Base-by-base conservation (phyloP, 305 asterid species). In the Lippia alba region DNA sequence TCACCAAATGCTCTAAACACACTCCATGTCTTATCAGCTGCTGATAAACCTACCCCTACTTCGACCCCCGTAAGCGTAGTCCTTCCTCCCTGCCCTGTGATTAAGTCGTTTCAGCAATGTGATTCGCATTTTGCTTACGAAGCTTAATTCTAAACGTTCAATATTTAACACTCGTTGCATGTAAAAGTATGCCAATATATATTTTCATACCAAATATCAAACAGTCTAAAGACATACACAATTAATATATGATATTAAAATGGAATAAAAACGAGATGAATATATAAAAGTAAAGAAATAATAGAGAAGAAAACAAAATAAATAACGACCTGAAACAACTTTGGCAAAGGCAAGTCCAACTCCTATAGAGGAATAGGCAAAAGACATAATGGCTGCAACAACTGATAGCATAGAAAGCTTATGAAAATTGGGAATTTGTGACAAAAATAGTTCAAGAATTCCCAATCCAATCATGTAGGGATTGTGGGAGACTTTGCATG, bases 381-480 rank as follows among this genome's bases (percentile, higher is more conserved):
- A 86, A 40, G 94, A 88, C 94, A 88, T 85, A 44, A 85, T 39
- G 18, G 94, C 94, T 33, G 94, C 94, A 69, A 82, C 71, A 18
- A 86, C 56, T 0, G 94, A 88, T 49, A 88, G 84, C 77, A 76
- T 41, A 0, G 91, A 84, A 32, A 85, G 75, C 62, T 79, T 76
- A 63, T 86, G 87, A 77, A 88, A 86, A 67, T 88, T 81, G 36
- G 94, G 94, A 56, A 88, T 86, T 41, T 86, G 94, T n/a, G 90
- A 85, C 72, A 88, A 70, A 50, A 85, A 76, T 56, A 88, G 67
- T 62, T 88, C 89, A 14, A 86, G 69, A 66, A 84, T 67, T 74
- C 91, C 94, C 74, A 88, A 0, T 49, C 85, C 88, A 64, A 88
- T 85, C 88, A 88, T 86, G 24, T 81, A 84, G 5, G 91, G 87